phyloP scores from a whole-genome alignment of 2,329 filamentous ascomycete species.

The Huntiella moniliformis region DNA sequence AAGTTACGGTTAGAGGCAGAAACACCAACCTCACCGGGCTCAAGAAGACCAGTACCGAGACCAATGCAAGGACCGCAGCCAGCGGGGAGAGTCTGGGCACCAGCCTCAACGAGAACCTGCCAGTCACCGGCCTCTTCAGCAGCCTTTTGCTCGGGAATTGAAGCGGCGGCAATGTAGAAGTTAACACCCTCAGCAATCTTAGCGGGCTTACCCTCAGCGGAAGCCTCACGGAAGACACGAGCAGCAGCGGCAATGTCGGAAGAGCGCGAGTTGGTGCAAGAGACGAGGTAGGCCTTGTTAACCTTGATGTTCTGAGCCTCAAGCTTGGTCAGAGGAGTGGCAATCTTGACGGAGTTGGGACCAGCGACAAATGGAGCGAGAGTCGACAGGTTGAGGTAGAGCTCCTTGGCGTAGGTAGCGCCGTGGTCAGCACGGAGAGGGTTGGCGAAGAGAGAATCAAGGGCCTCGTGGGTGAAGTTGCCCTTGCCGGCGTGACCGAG shows the following conservation, averaged over 20 bases:
- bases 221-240: constrained; percentile 65
- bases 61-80: constrained; percentile 80
- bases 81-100: constrained; percentile 50
- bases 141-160: constrained; percentile 51
- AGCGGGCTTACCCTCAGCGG: constrained; percentile 41
- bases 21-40: constrained; percentile 75
- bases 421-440: constrained; percentile 52
- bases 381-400: constrained; percentile 67
- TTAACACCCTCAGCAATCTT: constrained; percentile 60
- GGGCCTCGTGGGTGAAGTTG: constrained; percentile 51
- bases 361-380: constrained; percentile 71
- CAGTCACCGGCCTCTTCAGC: constrained; percentile 73
- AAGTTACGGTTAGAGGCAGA: constrained; percentile 75
- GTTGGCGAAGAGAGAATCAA: constrained; percentile 55
- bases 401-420: constrained; percentile 63
- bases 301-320: constrained; percentile 56
- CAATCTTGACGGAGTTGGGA: constrained; percentile 79
- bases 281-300: constrained; percentile 65
- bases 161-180: constrained; percentile 82
- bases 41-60: constrained; percentile 55
- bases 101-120: constrained; percentile 64
- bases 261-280: constrained; percentile 70
- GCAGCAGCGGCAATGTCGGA: constrained; percentile 72
- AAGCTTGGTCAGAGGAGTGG: constrained; percentile 58
- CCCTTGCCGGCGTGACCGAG: constrained; percentile 26